phyloP scores from a whole-genome alignment of 129 eudicot species.

The carrot (Daucus carota) region DNA sequence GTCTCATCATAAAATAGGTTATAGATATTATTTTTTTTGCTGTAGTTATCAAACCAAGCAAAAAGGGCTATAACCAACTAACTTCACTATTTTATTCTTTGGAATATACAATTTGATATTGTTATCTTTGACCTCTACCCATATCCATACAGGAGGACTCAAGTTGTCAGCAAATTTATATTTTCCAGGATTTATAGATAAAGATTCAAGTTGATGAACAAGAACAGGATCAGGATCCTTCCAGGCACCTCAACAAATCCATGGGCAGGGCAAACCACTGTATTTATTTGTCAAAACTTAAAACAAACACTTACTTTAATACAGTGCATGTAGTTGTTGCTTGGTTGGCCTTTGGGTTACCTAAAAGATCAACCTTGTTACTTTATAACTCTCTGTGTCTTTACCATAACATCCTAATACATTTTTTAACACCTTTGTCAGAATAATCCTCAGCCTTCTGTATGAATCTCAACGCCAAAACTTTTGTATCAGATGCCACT shows the following conservation, averaged over 20 bases:
- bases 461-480: slow-evolving; percentile 17
- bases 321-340: not conserved
- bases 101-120: too few relatives aligned
- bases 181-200: too few relatives aligned
- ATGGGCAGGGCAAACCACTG: not conserved
- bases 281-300: not conserved
- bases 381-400: not conserved
- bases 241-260: not conserved
- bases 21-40: too few relatives aligned
- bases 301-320: not conserved
- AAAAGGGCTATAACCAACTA: too few relatives aligned
- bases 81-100: too few relatives aligned
- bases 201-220: too few relatives aligned
- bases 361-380: not conserved
- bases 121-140: too few relatives aligned
- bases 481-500: slow-evolving; percentile 13
- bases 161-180: too few relatives aligned
- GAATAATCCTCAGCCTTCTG: not conserved
- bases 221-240: too few relatives aligned
- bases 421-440: not conserved
- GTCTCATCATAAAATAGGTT: too few relatives aligned
- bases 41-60: too few relatives aligned
- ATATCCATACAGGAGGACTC: too few relatives aligned
- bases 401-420: not conserved
- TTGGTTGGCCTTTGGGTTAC: not conserved